Conservation (phyloP, 768 basidiomycete genomes). For the Mycena maculata region DNA sequence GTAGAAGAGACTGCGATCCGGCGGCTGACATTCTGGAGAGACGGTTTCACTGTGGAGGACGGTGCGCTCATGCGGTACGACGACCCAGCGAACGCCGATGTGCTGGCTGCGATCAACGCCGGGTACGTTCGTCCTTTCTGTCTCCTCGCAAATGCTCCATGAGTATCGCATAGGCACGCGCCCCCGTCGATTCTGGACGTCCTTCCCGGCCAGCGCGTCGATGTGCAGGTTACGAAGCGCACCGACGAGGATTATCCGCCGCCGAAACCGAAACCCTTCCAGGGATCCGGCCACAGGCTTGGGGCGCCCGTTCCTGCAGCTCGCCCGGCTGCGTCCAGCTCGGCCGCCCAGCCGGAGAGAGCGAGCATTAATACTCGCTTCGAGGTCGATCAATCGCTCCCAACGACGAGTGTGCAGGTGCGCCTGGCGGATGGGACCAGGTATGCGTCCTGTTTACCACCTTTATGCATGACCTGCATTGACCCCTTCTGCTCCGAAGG, state of each 20-base stretch:
- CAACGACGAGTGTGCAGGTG: constrained; percentile 81
- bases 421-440: constrained; percentile 80
- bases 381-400: constrained; percentile 71
- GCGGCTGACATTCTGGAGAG: constrained; percentile 77
- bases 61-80: constrained; percentile 74
- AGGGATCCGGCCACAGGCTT: constrained; percentile 70
- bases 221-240: constrained; percentile 69
- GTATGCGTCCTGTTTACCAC: constrained; percentile 40
- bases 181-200: constrained; percentile 73
- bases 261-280: constrained; percentile 60
- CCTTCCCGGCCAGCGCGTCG: constrained; percentile 68
- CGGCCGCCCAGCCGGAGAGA: constrained; percentile 33
- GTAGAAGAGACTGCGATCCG: constrained; percentile 51
- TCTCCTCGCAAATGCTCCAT: neutral
- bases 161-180: constrained; percentile 49
- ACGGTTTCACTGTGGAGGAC: constrained; percentile 81
- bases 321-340: constrained; percentile 9
- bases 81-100: constrained; percentile 64
- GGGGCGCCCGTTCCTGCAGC: constrained; percentile 63
- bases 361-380: constrained; percentile 56
- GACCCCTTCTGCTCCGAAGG: constrained; percentile 44
- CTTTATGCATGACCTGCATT: neutral
- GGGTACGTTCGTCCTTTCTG: constrained; percentile 47
- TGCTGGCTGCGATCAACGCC: constrained; percentile 71
- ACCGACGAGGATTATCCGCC: constrained; percentile 66